Base-by-base conservation (phyloP, 768 basidiomycete species). In the Gymnopilus dilepis region DNA sequence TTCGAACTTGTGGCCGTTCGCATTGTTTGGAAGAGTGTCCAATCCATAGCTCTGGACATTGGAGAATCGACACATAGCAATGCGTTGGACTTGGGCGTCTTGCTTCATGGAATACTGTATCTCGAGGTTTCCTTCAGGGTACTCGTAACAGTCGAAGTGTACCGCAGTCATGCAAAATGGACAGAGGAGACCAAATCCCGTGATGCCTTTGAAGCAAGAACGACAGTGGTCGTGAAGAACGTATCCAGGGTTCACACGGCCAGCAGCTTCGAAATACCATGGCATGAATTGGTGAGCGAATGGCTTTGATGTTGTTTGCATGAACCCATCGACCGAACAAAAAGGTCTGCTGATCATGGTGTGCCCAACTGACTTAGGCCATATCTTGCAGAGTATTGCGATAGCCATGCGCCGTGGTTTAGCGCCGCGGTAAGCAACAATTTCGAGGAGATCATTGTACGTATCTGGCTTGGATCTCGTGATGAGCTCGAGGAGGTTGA, bases 61-160 rank as follows among this genome's bases (percentile, higher is more conserved):
- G 30, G 86, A 91, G 69, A 87, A 90, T 11, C 88, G 82, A 67
- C 84, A 80, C 67, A 88, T 81, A 6, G 87, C 87, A 42, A 89
- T 78, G 48, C 82, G 85, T 67, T 84, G 85, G 5, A 82, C 76
- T 60, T 78, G 73, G 28, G 71, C 64, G 65, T 86, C 85, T 12
- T 78, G 67, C 17, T 74, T 66, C 63, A 80, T 72, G 19, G 77
- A 69, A 64, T 90, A 90, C 63, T 88, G 81, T 6, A 81, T 70
- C 59, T 86, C 72, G 59, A 83, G 78, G 64, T 82, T 87, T 24
- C 90, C 91, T 51, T 84, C 83, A 6, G 86, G 84, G 61, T 86
- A 80, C 65, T 91, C 86, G 67, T 92, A 93, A 75, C 93, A 95
- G 64, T 88, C 86, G 60, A 92, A 85, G 72, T 95, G 93, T 6